Evolutionary conservation across 148 eudicot genomes (phyloP), one percentile per base, ranked within the genome.

Genomic region (Polygonum aviculare): DNA sequence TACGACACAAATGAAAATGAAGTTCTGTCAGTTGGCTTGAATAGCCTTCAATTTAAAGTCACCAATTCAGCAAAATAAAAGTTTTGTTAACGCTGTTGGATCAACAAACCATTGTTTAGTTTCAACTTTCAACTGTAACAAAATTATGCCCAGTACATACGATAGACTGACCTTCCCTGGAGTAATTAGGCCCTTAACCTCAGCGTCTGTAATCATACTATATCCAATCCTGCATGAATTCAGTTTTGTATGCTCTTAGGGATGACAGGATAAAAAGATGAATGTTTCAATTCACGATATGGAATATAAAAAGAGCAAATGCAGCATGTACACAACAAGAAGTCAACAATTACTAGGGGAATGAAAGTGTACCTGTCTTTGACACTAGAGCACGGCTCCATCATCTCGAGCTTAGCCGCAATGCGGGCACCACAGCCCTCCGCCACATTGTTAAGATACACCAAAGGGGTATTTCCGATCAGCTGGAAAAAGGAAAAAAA

Each of bases 321-420:
- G 21, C 11, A 57, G 47, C 35, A 2, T 36, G 1, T 36, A 8
- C 9, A 44, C 47, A 33, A 55, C 49, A n/a, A n/a, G n/a, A n/a
- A n/a, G n/a, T n/a, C n/a, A 44, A 74, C 36, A 57, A 57, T 69
- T 38, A 69, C 12, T 38, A 39, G 26, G 9, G 48, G 21, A 41
- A 11, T 33, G 35, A 45, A 49, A 50, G 1, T 49, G 0, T 49
- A 88, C 92, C 92, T 86, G 74, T 88, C 92, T 77, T 88, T 88
- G 48, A 88, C 92, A 78, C 92, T 88, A 7, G 92, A 83, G 78
- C 92, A 86, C 9, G 92, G 89, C 48, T 83, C 92, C 92, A 86
- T 88, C 77, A 82, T 83, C 75, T 88, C 92, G 7, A 88, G 74
- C 77, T 88, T 88, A 70, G 89, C 92, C 19, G 92, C 92, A 75